Evolutionary conservation across 2,329 filamentous ascomycete species (phyloP).

Genomic region (Venturia effusa): DNA sequence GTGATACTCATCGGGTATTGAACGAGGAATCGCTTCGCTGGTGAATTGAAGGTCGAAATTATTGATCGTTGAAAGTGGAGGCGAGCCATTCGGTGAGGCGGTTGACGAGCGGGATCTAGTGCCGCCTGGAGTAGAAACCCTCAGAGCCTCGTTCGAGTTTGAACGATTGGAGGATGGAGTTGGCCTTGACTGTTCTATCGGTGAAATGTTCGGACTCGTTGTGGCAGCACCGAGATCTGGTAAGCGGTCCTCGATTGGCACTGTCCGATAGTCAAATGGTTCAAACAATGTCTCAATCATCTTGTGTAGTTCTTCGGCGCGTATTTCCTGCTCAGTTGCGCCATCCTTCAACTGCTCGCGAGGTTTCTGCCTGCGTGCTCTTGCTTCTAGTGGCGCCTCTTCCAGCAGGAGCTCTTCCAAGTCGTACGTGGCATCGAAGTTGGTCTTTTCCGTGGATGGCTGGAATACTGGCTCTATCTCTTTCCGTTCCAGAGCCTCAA

Average conservation of each 20-base stretch:
- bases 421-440: conserved; percentile 97
- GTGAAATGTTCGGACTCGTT: background rate
- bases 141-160: background rate
- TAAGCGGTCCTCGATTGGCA: conserved; percentile 56
- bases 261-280: conserved; percentile 87
- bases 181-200: background rate
- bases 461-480: conserved; percentile 84
- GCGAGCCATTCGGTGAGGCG: conserved; percentile 35
- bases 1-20: conserved; percentile 11
- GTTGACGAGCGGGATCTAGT: conserved; percentile 10
- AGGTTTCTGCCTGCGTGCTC: conserved; percentile 87
- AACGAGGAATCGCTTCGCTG: conserved; percentile 8
- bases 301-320: conserved; percentile 84
- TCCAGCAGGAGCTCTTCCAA: conserved; percentile 87
- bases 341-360: conserved; percentile 85
- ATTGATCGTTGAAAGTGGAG: conserved; percentile 25
- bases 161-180: background rate
- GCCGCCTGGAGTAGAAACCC: background rate
- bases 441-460: conserved; percentile 94
- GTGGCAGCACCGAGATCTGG: conserved; percentile 10
- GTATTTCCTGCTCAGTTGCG: conserved; percentile 87
- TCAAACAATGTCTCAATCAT: conserved; percentile 92
- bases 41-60: conserved; percentile 9
- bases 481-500: conserved; percentile 72
- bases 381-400: conserved; percentile 86